Evolutionary conservation across 257 asterid species (phyloP), one percentile per base, ranked within the genome.

Genomic region (Rehmannia glutinosa): DNA sequence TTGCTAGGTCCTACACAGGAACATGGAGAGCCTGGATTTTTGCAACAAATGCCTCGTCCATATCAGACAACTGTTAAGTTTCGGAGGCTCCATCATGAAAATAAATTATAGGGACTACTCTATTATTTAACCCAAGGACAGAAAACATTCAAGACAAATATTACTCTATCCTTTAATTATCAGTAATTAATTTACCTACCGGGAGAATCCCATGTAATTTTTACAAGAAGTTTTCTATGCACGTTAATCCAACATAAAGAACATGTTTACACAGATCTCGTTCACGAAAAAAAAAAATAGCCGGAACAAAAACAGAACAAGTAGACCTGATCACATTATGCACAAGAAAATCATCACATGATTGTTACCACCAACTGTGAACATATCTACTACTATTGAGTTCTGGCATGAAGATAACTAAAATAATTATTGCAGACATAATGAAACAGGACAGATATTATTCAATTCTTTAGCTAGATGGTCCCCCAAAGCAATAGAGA

Each of bases 31-130:
- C 43, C 56, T 67, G 64, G 52, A 28, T 43, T 55, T 65, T 61
- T 45, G 70, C 71, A 70, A 71, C 62, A 50, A 57, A 58, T 71
- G 82, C 66, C 49, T 20, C 50, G 82, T 71, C 74, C 41, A 52
- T 62, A 62, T 74, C 72, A 73, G 67, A 66, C 71, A 64, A 62
- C 64, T 54, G 66, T 64, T 56, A 6, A 39, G 19, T 13, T 62
- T 33, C n/a, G 21, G 8, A 45, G 17, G 20, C 54, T 66, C 36
- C 30, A 33, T 52, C 38, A 54, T 65, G 66, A 10, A 38, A 60
- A 33, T 62, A 23, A 41, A 72, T 55, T n/a, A 59, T 32, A 30
- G 28, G 61, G 55, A 64, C 73, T 59, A 43, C 60, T 41, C 68
- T 23, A 30, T 35, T 20, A 66, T 30, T 58, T 41, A 56, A 58